These are phyloP conservation scores for Xylaria sp. DNA, from an alignment of 2,329 filamentous ascomycete species.

Conservation along the genomic window DNA sequence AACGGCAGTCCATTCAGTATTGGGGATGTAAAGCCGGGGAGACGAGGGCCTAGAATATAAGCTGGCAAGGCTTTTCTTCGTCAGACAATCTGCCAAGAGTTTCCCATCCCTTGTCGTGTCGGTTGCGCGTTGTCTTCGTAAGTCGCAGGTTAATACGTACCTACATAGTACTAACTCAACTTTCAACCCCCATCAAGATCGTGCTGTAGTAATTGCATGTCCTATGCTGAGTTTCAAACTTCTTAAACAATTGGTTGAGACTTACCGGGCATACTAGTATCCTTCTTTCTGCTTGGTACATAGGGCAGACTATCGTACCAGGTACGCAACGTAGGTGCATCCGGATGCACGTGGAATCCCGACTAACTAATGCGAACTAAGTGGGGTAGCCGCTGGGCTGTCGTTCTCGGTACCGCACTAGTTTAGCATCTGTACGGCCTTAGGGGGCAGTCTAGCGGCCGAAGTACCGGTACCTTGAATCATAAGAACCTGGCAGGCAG, in stretches of 20 bases:
- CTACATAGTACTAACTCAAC: too few species aligned
- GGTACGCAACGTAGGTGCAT: not conserved
- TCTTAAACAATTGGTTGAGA: too few species aligned
- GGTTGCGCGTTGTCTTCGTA: too few species aligned
- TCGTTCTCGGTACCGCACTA: not conserved
- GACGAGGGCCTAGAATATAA: not conserved
- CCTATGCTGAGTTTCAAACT: too few species aligned
- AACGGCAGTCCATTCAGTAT: not conserved
- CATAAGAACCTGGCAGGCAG: not conserved
- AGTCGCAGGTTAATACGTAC: too few species aligned
- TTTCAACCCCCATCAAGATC: too few species aligned
- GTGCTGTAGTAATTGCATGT: too few species aligned
- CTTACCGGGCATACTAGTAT: too few species aligned
- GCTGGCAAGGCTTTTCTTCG: not conserved
- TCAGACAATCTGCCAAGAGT: too few species aligned
- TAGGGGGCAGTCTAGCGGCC: not conserved
- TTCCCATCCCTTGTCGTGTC: too few species aligned
- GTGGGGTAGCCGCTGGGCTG: not conserved
- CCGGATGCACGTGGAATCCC: not conserved
- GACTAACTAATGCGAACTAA: not conserved
- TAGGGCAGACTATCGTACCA: not conserved
- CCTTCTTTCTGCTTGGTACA: too few species aligned
- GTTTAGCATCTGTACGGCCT: not conserved
- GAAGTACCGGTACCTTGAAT: not conserved
- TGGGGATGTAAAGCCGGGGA: not conserved